A percentile compares a stretch with the other conserved stretches of the same genome.
Evolutionary conservation across 345 rosid genomes (phyloP).

Genomic region (Eutrema japonicum): DNA sequence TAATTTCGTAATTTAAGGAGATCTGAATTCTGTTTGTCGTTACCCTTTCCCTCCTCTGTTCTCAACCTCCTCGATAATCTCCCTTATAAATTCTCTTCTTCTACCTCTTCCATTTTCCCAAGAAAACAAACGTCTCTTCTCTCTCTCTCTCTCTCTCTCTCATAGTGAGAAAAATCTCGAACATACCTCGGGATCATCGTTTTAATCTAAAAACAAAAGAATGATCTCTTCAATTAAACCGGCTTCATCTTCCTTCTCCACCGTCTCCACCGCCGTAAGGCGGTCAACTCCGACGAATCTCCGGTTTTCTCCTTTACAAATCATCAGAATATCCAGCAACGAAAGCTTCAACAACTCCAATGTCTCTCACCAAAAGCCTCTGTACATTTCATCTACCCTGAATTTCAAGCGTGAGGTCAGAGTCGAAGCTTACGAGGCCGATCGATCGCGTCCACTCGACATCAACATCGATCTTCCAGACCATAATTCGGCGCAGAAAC

Average conservation of each 20-base stretch:
- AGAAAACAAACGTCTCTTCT: constrained; percentile 10
- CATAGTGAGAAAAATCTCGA: constrained; percentile 12
- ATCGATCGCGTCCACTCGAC: constrained; percentile 65
- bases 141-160: neutral
- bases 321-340: constrained; percentile 42
- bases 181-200: neutral
- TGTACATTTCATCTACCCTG: constrained; percentile 54
- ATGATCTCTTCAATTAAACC: constrained; percentile 65
- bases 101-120: constrained; percentile 28
- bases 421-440: constrained; percentile 76
- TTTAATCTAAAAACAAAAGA: neutral
- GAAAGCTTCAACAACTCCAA: constrained; percentile 34
- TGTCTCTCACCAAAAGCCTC: constrained; percentile 54
- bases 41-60: constrained; percentile 42
- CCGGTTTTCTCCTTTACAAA: constrained; percentile 47
- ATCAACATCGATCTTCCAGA: constrained; percentile 55
- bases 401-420: constrained; percentile 39
- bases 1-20: neutral
- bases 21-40: constrained; percentile 32
- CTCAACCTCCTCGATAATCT: neutral
- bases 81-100: constrained; percentile 38
- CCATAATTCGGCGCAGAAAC: constrained; percentile 48
- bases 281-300: constrained; percentile 32
- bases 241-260: constrained; percentile 38
- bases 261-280: constrained; percentile 35